Evolutionary conservation across 768 basidiomycete genomes (phyloP).

Genomic region (Sporobolomyces roseus): DNA sequence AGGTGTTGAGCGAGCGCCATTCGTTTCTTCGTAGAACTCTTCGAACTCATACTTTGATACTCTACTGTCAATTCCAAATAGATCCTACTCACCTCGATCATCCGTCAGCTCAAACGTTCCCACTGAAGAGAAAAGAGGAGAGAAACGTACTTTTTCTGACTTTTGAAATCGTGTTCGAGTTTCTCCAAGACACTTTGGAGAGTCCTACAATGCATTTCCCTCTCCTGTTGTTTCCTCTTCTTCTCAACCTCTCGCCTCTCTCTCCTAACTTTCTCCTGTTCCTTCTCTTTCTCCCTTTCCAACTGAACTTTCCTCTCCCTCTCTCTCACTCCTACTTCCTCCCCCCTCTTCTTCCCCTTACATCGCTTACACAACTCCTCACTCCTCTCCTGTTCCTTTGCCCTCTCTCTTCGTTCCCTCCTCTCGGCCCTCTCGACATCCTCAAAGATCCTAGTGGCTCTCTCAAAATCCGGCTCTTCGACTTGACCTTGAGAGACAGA

Average conservation of each 20-base stretch:
- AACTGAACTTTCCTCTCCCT: no score
- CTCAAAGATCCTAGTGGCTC: constrained; percentile 27
- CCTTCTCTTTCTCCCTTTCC: background rate
- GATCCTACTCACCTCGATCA: constrained; percentile 57
- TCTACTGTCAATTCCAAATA: constrained; percentile 87
- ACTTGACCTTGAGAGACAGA: constrained; percentile 7
- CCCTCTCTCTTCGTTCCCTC: background rate
- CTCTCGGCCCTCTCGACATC: constrained; percentile 1
- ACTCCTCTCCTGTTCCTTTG: background rate
- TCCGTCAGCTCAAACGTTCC: background rate
- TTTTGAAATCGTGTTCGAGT: constrained; percentile 89
- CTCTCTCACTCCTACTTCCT: constrained; percentile 1
- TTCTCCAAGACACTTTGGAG: constrained; percentile 67
- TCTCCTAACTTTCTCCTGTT: background rate
- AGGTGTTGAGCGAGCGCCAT: constrained; percentile 84
- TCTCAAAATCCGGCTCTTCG: constrained; percentile 31
- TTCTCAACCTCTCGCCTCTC: background rate
- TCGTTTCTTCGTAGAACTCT: constrained; percentile 71
- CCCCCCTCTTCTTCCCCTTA: background rate
- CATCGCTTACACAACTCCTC: constrained; percentile 10
- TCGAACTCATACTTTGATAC: constrained; percentile 83
- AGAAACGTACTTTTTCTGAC: constrained; percentile 77
- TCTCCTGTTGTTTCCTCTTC: background rate
- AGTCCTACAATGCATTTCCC: constrained; percentile 5
- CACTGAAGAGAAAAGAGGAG: background rate